Conservation (phyloP, 2,329 filamentous ascomycete species). For the Penicillium janthinellum region DNA sequence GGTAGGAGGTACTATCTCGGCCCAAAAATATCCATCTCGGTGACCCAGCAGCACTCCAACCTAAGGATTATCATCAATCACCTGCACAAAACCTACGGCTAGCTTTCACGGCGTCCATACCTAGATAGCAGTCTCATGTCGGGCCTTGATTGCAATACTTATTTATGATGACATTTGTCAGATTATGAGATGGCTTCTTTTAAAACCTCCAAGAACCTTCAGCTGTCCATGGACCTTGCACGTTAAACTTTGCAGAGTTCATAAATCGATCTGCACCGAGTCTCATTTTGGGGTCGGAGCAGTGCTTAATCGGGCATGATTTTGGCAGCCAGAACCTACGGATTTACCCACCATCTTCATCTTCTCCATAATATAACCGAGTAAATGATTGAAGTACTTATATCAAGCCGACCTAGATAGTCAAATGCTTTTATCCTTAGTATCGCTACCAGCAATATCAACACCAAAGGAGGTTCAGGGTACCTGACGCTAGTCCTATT, state of each 20-base stretch:
- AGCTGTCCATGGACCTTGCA: slow-evolving; percentile 10
- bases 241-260: neutral
- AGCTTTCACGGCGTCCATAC: too few species aligned
- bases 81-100: too few species aligned
- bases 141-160: too few species aligned
- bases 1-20: too few species aligned
- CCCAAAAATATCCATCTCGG: too few species aligned
- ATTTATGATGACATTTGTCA: neutral
- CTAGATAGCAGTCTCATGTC: too few species aligned
- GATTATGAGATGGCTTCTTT: neutral
- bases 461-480: neutral
- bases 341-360: neutral
- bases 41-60: too few species aligned
- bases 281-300: neutral
- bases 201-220: neutral
- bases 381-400: neutral
- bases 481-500: slow-evolving; percentile 15
- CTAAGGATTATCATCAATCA: too few species aligned
- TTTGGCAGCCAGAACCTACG: too few species aligned
- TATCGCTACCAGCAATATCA: neutral
- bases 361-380: neutral
- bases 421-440: too few species aligned
- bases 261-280: neutral
- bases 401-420: too few species aligned
- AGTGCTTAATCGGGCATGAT: neutral